Percentiles rank a stretch among this genome's conserved stretches.
These are phyloP conservation scores for Macadamia tetraphylla DNA, from an alignment of 164 flowering plant genomes.

Conservation along the genomic window DNA sequence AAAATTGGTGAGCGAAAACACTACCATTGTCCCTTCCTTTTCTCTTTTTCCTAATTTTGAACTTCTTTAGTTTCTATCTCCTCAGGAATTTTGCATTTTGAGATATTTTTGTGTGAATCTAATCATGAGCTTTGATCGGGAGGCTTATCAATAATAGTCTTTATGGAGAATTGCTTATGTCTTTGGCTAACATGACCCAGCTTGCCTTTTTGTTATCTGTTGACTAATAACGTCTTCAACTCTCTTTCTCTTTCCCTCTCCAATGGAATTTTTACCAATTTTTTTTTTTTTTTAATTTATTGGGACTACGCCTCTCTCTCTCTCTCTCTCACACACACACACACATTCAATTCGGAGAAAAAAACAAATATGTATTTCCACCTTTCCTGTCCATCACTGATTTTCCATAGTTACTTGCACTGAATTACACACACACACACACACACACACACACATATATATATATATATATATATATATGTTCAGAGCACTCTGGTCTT, in stretches of 20 bases:
- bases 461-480: too few species aligned
- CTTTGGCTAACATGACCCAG: conserved; percentile 69
- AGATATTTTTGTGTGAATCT: conserved; percentile 7
- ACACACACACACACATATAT: too few species aligned
- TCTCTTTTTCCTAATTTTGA: not conserved
- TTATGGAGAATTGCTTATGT: conserved; percentile 61
- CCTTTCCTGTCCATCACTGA: too few species aligned
- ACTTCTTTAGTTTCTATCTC: not conserved
- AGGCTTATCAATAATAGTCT: conserved; percentile 92
- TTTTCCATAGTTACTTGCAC: too few species aligned
- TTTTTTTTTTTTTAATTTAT: conserved; percentile 15
- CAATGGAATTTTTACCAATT: conserved; percentile 2
- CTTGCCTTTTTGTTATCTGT: conserved; percentile 71
- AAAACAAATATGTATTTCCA: too few species aligned
- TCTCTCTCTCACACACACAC: too few species aligned
- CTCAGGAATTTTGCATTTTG: not conserved
- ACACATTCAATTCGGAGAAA: too few species aligned
- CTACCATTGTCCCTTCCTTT: not conserved
- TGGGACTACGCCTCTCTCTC: too few species aligned
- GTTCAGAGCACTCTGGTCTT: too few species aligned
- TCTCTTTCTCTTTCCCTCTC: not conserved
- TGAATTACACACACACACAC: too few species aligned
- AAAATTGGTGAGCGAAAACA: not conserved
- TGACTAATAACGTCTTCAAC: not conserved
- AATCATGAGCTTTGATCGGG: conserved; percentile 39